phyloP scores from a whole-genome alignment of 495 filamentous ascomycete genomes.

The Neurospora sp. region DNA sequence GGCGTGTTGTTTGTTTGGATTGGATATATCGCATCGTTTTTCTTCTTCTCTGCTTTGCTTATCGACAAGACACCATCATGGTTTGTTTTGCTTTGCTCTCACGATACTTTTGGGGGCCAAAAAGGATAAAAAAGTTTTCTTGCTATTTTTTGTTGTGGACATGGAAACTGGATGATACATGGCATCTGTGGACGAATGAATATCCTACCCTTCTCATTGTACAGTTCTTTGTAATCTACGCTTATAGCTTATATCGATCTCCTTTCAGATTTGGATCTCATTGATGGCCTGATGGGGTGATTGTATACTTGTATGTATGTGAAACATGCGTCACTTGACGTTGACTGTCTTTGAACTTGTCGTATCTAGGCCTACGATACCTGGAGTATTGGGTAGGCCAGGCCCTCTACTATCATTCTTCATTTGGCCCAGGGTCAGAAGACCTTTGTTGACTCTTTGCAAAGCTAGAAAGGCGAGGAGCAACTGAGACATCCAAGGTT shows the following conservation, averaged over 20 bases:
- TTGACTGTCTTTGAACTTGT: not conserved
- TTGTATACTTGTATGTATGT: not conserved
- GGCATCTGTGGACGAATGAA: not conserved
- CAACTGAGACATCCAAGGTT: rapidly evolving
- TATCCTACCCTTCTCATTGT: not conserved
- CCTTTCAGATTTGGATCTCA: not conserved
- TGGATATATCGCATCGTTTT: not conserved
- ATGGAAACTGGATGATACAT: not conserved
- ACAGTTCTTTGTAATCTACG: not conserved
- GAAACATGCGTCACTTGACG: not conserved
- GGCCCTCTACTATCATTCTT: not conserved
- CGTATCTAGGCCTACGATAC: not conserved
- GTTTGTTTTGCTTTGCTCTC: not conserved
- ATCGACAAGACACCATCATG: not conserved
- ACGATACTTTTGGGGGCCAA: not conserved
- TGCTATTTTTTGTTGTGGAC: not conserved
- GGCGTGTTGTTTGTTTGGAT: not conserved
- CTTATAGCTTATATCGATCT: not conserved
- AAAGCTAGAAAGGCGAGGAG: not conserved
- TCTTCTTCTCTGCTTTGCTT: not conserved
- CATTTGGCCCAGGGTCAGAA: not conserved
- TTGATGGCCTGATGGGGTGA: not conserved
- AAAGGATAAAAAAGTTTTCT: not conserved
- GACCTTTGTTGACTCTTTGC: not conserved
- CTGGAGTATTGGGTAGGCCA: not conserved